Percentiles rank a stretch among this genome's conserved stretches.
These are phyloP conservation scores for Oryza coarctata DNA, from an alignment of 176 grass and related monocot genomes.

Conservation along the genomic window DNA sequence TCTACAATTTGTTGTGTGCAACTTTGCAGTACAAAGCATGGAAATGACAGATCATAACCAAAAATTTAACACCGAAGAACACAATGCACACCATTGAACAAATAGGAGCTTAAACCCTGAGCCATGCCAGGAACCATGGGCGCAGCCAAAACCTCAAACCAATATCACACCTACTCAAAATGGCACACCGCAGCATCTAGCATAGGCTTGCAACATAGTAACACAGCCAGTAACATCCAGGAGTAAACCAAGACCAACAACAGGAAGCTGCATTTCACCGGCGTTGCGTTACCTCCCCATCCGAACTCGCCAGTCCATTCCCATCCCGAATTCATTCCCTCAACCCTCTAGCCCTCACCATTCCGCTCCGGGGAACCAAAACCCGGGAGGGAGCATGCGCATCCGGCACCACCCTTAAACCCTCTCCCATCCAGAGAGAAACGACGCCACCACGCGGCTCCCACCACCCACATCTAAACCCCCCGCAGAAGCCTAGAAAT, in stretches of 20 bases:
- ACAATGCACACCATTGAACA: not conserved
- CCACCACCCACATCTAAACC: not conserved
- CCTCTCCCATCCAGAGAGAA: not conserved
- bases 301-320: not conserved
- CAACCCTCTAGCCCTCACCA: not conserved
- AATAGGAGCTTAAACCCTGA: not conserved
- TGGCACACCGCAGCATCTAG: not conserved
- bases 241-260: not conserved
- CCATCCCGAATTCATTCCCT: not conserved
- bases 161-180: not conserved
- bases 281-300: not conserved
- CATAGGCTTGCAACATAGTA: not conserved
- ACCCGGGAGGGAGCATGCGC: not conserved
- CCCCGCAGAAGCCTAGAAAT: not conserved
- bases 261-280: conserved; percentile 12
- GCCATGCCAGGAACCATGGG: not conserved
- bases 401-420: conserved; percentile 30
- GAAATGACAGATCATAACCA: not conserved
- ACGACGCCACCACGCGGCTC: no score
- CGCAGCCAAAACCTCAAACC: not conserved
- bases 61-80: not conserved
- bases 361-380: not conserved
- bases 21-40: not conserved
- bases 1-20: not conserved
- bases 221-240: not conserved